Percentiles rank a stretch among this genome's conserved stretches.
phyloP scores from a whole-genome alignment of 2,329 filamentous ascomycete species.

The Xylariales sp. region DNA sequence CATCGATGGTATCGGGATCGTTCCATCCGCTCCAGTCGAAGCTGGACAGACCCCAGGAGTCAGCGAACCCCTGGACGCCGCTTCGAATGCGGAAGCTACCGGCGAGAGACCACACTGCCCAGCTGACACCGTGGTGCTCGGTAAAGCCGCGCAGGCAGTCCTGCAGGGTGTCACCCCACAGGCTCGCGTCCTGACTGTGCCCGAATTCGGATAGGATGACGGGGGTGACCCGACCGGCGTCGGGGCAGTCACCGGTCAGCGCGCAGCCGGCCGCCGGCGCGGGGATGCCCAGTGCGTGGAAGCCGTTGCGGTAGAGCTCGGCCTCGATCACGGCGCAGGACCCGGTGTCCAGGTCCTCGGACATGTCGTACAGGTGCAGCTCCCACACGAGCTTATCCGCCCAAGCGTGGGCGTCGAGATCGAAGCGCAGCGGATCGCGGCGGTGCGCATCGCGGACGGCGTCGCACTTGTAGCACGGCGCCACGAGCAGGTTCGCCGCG shows the following conservation, averaged over 20 bases:
- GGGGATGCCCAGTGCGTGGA: slow-evolving; percentile 40
- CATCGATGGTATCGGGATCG: slow-evolving; percentile 37
- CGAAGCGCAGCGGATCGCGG: slow-evolving; percentile 38
- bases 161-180: slow-evolving; percentile 40
- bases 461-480: slow-evolving; percentile 35
- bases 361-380: slow-evolving; percentile 37
- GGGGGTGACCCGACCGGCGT: slow-evolving; percentile 35
- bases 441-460: slow-evolving; percentile 37
- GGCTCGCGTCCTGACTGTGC: slow-evolving; percentile 33
- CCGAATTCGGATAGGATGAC: slow-evolving; percentile 45
- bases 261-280: slow-evolving; percentile 35
- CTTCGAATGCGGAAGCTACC: slow-evolving; percentile 41
- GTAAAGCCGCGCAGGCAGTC: slow-evolving; percentile 42
- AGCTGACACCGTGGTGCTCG: slow-evolving; percentile 37
- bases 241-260: slow-evolving; percentile 29
- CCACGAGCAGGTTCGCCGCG: slow-evolving; percentile 33
- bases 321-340: slow-evolving; percentile 43
- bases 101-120: slow-evolving; percentile 45
- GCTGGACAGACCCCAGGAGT: slow-evolving; percentile 45
- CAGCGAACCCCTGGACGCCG: slow-evolving; percentile 38
- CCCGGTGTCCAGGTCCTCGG: slow-evolving; percentile 38
- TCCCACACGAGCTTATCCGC: slow-evolving; percentile 43
- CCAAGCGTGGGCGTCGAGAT: slow-evolving; percentile 40
- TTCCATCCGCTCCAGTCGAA: slow-evolving; percentile 43
- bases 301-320: slow-evolving; percentile 43